These are phyloP conservation scores for Trypanosoma melophagium DNA, from an alignment of 208 protist genomes.

Conservation along the genomic window DNA sequence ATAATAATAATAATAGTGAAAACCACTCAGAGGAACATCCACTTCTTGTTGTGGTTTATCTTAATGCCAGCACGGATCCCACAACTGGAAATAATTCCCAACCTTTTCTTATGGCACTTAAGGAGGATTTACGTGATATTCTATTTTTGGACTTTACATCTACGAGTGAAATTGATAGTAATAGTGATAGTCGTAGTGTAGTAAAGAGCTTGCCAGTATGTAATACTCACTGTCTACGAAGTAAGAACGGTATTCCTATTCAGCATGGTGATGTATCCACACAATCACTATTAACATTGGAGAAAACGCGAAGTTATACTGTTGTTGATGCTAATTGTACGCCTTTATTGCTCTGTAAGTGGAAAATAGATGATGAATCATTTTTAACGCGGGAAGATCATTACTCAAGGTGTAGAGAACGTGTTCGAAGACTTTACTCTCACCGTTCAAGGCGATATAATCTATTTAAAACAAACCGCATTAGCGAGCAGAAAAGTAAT, in stretches of 20 bases:
- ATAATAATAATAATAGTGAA: neutral
- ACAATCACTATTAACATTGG: too few relatives aligned
- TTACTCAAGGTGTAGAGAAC: neutral
- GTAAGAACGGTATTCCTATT: too few relatives aligned
- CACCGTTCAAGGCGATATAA: neutral
- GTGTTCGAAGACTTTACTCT: neutral
- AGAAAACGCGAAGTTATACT: too few relatives aligned
- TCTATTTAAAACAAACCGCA: neutral
- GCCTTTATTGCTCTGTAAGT: slow-evolving; percentile 5
- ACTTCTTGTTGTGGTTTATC: slow-evolving; percentile 8
- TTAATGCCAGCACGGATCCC: slow-evolving; percentile 4
- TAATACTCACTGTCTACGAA: too few relatives aligned
- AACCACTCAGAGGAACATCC: neutral
- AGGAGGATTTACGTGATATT: slow-evolving; percentile 4
- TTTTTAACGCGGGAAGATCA: neutral
- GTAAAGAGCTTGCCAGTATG: too few relatives aligned
- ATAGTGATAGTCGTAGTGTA: too few relatives aligned
- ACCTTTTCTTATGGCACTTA: slow-evolving; percentile 3
- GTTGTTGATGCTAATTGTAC: too few relatives aligned
- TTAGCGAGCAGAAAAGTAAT: neutral
- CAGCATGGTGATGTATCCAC: too few relatives aligned
- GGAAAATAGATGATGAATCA: neutral
- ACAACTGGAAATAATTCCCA: neutral
- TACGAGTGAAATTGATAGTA: neutral
- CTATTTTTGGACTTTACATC: neutral